Evolutionary conservation across 192 early-diverging fungal genomes (phyloP).

Genomic region (Gonapodya sp.): DNA sequence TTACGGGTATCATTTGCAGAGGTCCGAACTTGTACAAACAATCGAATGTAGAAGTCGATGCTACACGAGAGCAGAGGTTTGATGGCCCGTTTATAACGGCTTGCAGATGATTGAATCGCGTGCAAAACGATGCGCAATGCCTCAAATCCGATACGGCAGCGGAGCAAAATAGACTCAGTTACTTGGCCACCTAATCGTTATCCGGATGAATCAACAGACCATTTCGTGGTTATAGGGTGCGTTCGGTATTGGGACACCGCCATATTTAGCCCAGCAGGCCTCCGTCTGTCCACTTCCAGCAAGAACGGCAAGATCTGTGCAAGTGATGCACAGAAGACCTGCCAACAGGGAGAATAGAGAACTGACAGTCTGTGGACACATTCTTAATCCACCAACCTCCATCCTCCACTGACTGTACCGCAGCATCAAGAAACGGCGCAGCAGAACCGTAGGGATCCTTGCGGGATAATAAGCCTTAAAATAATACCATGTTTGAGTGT

Average conservation of each 20-base stretch:
- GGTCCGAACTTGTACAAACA: slow-evolving; percentile 84
- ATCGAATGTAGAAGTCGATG: slow-evolving; percentile 96
- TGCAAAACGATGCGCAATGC: slow-evolving; percentile 83
- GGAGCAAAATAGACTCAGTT: not conserved
- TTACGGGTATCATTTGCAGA: slow-evolving; percentile 66
- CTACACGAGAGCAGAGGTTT: slow-evolving; percentile 82
- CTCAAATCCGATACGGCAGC: slow-evolving; percentile 19
- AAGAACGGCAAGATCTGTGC: slow-evolving; percentile 92
- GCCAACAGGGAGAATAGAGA: not conserved
- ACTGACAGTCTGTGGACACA: not conserved
- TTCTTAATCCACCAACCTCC: slow-evolving; percentile 40
- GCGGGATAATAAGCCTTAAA: not conserved
- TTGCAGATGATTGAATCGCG: slow-evolving; percentile 71
- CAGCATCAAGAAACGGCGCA: slow-evolving; percentile 88
- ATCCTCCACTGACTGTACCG: slow-evolving; percentile 78
- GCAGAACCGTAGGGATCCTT: slow-evolving; percentile 94
- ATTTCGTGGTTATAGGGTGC: slow-evolving; percentile 90
- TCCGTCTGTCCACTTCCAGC: slow-evolving; percentile 71
- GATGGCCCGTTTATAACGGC: slow-evolving; percentile 73
- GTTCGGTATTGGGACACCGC: slow-evolving; percentile 75
- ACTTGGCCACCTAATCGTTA: not conserved
- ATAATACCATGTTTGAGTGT: no score
- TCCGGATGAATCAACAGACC: slow-evolving; percentile 23
- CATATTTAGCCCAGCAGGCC: slow-evolving; percentile 85
- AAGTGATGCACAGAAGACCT: slow-evolving; percentile 91